Base-by-base conservation (phyloP, 345 rosid species). In the Brassica rapa region DNA sequence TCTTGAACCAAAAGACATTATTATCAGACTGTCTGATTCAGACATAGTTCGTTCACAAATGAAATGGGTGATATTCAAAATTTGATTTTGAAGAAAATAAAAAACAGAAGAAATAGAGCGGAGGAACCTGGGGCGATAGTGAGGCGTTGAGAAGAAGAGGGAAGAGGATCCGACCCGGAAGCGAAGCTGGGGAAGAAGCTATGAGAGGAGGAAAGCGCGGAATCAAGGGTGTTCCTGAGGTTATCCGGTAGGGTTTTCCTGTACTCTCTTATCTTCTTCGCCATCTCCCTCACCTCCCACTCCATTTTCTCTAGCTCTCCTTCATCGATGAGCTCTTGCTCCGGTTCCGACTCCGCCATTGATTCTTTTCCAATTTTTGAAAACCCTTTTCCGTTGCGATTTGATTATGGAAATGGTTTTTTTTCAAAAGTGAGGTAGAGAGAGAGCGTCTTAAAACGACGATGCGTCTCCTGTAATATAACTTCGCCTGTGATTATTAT, bases 171-270 rank as follows among this genome's bases (percentile, higher is more conserved):
- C 73, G 74, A 86, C 23, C 72, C 80, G 46, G 73, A 62, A 71
- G 56, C 74, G 15, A 68, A 2, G 1, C 67, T 69, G 16, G 88
- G 72, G 0, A 84, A 66, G 51, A 89, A 86, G 74, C 86, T 62
- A 15, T 83, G 86, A 15, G 83, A 66, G 30, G 83, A 66, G 27
- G 89, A 84, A 66, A 88, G 86, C 71, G 86, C 77, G 6, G 88
- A 85, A 37, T 83, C 68, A 14, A 88, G 81, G 2, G 92, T 81
- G 62, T 74, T 62, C 72, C 77, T 86, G 57, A 94, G 89, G 81
- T 86, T 85, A 61, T 86, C 92, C 27, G 96, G 96, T 39, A 92
- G 85, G 70, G 86, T 85, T 72, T 84, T 71, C 73, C 96, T 83
- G 84, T 82, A 89, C 10, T 89, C 88, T 14, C 84, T 79, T 43